These are phyloP conservation scores for Tuber melanosporum DNA, from an alignment of 495 filamentous ascomycete genomes.

Conservation along the genomic window DNA sequence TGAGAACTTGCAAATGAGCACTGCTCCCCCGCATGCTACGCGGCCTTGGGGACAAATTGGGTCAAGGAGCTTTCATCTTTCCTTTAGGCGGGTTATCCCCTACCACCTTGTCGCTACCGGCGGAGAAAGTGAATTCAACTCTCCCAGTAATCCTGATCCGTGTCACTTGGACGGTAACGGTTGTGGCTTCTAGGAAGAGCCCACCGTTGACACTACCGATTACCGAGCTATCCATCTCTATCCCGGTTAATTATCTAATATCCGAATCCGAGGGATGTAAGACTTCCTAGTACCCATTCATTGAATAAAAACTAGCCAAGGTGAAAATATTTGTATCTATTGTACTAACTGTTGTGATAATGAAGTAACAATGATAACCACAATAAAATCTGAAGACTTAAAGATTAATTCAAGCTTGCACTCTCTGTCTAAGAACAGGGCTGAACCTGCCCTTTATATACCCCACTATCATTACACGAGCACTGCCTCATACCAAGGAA, in stretches of 20 bases:
- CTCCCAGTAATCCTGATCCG: constrained; percentile 49
- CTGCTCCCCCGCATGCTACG: constrained; percentile 43
- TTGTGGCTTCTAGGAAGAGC: constrained; percentile 57
- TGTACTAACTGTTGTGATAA: too few relatives aligned
- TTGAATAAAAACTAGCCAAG: constrained; percentile 43
- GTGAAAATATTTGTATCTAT: too few relatives aligned
- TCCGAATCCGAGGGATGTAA: constrained; percentile 42
- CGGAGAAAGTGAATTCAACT: constrained; percentile 50
- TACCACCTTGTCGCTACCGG: constrained; percentile 52
- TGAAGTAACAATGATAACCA: too few relatives aligned
- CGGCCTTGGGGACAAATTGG: constrained; percentile 47
- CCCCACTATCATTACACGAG: too few relatives aligned
- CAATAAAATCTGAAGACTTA: too few relatives aligned
- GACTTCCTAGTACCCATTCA: background rate
- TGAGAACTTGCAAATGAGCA: constrained; percentile 56
- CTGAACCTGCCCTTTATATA: too few relatives aligned
- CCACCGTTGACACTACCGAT: constrained; percentile 55
- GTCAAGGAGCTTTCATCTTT: constrained; percentile 47
- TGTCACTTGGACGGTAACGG: constrained; percentile 57
- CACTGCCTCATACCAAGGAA: too few relatives aligned
- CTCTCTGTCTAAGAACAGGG: too few relatives aligned
- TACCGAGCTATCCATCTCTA: constrained; percentile 65
- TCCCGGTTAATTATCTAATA: constrained; percentile 49
- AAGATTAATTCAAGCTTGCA: too few relatives aligned
- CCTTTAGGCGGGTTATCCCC: constrained; percentile 49